These are phyloP conservation scores for Xylaria sp. DNA, from an alignment of 2,329 filamentous ascomycete species.

Conservation along the genomic window DNA sequence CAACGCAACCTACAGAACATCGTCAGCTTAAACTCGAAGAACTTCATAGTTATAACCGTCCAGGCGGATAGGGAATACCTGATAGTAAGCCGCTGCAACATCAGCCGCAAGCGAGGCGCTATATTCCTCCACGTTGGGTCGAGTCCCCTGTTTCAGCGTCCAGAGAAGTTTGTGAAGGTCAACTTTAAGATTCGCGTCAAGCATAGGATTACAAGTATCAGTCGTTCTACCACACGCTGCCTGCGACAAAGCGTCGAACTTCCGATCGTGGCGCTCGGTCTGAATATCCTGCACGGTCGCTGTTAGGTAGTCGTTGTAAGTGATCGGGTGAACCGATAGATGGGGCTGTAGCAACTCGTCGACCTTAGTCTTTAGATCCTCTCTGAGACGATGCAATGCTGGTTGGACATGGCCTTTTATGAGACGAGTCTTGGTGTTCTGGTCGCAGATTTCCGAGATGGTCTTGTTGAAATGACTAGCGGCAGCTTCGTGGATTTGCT, in stretches of 20 bases:
- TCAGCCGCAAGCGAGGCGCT: conserved; percentile 29
- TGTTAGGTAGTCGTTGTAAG: conserved; percentile 33
- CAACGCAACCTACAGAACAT: conserved; percentile 29
- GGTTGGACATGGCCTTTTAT: conserved; percentile 31
- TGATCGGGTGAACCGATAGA: conserved; percentile 32
- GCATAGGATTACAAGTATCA: not conserved
- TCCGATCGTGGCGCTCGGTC: conserved; percentile 23
- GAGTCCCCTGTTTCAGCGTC: conserved; percentile 13
- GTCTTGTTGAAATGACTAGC: conserved; percentile 26
- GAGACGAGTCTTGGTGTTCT: conserved; percentile 26
- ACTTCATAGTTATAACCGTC: not conserved
- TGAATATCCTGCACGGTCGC: conserved; percentile 27
- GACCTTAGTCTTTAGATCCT: conserved; percentile 26
- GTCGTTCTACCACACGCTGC: not conserved
- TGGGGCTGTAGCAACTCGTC: conserved; percentile 32
- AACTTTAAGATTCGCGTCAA: not conserved
- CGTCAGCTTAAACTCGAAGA: conserved; percentile 5
- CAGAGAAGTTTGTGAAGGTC: conserved; percentile 5
- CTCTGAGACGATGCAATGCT: conserved; percentile 23
- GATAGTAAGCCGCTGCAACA: conserved; percentile 31
- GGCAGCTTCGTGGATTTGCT: conserved; percentile 32
- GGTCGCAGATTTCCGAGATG: conserved; percentile 25
- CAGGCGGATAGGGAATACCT: conserved; percentile 11
- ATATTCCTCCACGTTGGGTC: conserved; percentile 28
- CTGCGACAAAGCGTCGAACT: conserved; percentile 17